Evolutionary conservation across 2,329 filamentous ascomycete species (phyloP).

Genomic region (Emergomyces orientalis): DNA sequence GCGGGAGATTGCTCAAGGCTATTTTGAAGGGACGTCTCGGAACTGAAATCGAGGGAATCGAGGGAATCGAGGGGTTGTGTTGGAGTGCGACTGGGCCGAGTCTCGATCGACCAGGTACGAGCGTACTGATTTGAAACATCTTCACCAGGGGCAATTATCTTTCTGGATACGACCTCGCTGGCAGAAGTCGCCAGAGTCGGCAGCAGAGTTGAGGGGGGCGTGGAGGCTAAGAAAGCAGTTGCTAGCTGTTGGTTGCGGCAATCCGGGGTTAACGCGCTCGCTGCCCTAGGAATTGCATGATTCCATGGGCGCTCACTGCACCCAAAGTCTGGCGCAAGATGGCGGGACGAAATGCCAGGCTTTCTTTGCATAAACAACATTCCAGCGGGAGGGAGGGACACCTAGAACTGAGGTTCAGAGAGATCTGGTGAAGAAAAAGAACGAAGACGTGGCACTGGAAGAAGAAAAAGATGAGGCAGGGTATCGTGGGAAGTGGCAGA

Average conservation of each 20-base stretch:
- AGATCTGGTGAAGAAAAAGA: neutral
- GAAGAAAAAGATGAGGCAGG: neutral
- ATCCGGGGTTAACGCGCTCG: slow-evolving; percentile 11
- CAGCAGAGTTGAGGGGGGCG: neutral
- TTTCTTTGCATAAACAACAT: slow-evolving; percentile 35
- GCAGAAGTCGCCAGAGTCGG: slow-evolving; percentile 18
- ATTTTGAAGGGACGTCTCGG: slow-evolving; percentile 13
- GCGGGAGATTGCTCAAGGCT: slow-evolving; percentile 16
- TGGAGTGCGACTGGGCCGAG: slow-evolving; percentile 6
- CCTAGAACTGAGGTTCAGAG: neutral
- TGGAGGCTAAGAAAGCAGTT: neutral
- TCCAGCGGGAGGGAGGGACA: neutral
- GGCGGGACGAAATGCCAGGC: slow-evolving; percentile 21
- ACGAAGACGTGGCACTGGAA: neutral
- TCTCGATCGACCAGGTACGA: slow-evolving; percentile 18
- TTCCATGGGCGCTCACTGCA: slow-evolving; percentile 12
- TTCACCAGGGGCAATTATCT: slow-evolving; percentile 27
- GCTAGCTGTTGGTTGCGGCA: slow-evolving; percentile 1
- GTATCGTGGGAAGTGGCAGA: neutral
- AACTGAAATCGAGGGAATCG: slow-evolving; percentile 6
- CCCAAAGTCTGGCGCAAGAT: slow-evolving; percentile 16
- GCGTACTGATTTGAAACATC: slow-evolving; percentile 27
- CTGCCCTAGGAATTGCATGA: slow-evolving; percentile 18
- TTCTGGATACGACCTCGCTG: slow-evolving; percentile 25
- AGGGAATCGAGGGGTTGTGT: slow-evolving; percentile 1